Percentiles rank a stretch among this genome's conserved stretches.
Conservation (phyloP, 257 asterid genomes). For the Solanum tarijense region DNA sequence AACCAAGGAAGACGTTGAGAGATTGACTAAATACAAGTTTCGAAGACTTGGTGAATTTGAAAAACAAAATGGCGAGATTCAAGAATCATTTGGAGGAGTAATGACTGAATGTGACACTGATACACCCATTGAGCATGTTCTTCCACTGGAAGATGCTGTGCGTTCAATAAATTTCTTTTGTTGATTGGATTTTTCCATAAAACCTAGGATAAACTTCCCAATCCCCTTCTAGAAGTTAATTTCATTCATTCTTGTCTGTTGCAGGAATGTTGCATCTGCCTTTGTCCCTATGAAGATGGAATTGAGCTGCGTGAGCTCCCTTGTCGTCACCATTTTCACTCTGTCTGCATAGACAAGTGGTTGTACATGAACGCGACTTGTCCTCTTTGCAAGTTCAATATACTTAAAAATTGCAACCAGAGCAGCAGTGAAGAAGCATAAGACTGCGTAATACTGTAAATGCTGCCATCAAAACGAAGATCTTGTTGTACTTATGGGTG, state of each 20-base stretch:
- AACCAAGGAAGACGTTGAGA: constrained; percentile 86
- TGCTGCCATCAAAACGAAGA: neutral
- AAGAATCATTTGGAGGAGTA: constrained; percentile 92
- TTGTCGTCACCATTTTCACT: constrained; percentile 89
- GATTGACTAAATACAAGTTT: constrained; percentile 72
- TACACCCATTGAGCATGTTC: constrained; percentile 67
- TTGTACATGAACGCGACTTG: constrained; percentile 86
- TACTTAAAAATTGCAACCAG: constrained; percentile 59
- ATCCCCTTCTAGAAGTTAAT: neutral
- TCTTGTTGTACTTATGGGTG: neutral
- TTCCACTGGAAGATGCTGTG: constrained; percentile 90
- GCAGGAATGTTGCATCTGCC: constrained; percentile 97
- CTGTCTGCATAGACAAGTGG: constrained; percentile 93
- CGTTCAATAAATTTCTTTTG: constrained; percentile 8
- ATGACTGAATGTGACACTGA: constrained; percentile 77
- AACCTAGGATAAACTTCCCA: neutral
- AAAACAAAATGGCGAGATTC: constrained; percentile 83
- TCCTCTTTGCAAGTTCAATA: constrained; percentile 91
- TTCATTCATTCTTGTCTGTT: constrained; percentile 2
- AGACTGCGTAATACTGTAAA: neutral
- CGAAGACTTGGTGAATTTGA: constrained; percentile 85
- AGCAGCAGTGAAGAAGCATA: constrained; percentile 69
- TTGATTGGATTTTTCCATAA: neutral
- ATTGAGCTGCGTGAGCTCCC: constrained; percentile 90
- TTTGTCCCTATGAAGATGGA: constrained; percentile 81